These are phyloP conservation scores for Pulveroboletus sp. DNA, from an alignment of 768 basidiomycete genomes.

Conservation along the genomic window DNA sequence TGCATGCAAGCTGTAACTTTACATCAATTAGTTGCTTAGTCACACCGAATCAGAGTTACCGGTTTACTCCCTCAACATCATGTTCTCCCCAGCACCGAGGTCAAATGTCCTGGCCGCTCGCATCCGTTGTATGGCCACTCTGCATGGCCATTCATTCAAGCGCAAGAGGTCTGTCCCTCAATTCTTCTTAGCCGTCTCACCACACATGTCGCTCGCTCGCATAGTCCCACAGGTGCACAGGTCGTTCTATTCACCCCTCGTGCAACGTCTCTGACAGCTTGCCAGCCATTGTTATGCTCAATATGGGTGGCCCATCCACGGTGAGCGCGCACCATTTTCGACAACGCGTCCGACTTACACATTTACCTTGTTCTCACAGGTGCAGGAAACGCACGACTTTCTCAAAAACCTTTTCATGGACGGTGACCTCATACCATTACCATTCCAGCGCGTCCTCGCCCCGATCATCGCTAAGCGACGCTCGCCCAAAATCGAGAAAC, in stretches of 20 bases:
- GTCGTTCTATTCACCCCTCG: neutral
- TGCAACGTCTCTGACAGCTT: constrained; percentile 18
- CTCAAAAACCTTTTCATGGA: constrained; percentile 90
- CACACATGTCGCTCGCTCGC: constrained; percentile 12
- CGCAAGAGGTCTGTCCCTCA: constrained; percentile 41
- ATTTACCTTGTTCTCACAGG: constrained; percentile 41
- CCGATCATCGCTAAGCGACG: constrained; percentile 87
- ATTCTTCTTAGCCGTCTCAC: neutral
- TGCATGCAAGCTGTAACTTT: neutral
- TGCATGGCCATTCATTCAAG: constrained; percentile 37
- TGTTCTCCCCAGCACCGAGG: constrained; percentile 31
- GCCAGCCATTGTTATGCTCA: constrained; percentile 90
- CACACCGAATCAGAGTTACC: neutral
- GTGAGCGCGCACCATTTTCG: constrained; percentile 41
- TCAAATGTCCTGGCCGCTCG: constrained; percentile 21
- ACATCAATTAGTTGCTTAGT: constrained; percentile 22
- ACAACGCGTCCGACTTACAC: constrained; percentile 1
- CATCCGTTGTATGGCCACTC: constrained; percentile 43
- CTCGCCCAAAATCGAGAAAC: constrained; percentile 90
- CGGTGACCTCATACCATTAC: constrained; percentile 92
- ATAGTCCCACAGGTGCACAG: constrained; percentile 60
- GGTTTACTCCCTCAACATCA: neutral
- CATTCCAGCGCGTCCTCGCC: constrained; percentile 85
- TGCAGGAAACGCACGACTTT: constrained; percentile 90
- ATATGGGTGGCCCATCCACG: constrained; percentile 97